These are phyloP conservation scores for Penicillium sp. DNA, from an alignment of 2,329 filamentous ascomycete genomes.

Conservation along the genomic window DNA sequence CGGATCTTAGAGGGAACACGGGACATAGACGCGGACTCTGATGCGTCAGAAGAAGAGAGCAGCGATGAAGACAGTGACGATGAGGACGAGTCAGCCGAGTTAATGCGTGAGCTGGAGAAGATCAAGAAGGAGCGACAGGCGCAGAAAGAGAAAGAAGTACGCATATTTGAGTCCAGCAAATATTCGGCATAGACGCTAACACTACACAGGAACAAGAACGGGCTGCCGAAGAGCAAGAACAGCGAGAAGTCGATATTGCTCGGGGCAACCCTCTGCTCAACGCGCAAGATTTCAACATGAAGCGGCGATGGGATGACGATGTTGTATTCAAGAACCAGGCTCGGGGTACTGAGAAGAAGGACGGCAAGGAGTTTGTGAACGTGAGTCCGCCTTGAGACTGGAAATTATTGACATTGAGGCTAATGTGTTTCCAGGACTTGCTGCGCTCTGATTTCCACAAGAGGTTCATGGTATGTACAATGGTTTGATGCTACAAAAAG, in stretches of 20 bases:
- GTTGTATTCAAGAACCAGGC: slow-evolving; percentile 99
- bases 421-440: slow-evolving; percentile 59
- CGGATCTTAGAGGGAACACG: slow-evolving; percentile 82
- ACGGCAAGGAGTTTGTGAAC: slow-evolving; percentile 95
- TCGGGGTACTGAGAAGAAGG: slow-evolving; percentile 85
- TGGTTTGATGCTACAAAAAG: neutral
- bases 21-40: slow-evolving; percentile 79
- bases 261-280: slow-evolving; percentile 90
- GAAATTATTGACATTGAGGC: slow-evolving; percentile 1
- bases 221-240: slow-evolving; percentile 74
- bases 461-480: slow-evolving; percentile 71
- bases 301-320: slow-evolving; percentile 88
- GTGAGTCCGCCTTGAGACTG: slow-evolving; percentile 46
- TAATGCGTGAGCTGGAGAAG: slow-evolving; percentile 90
- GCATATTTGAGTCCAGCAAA: slow-evolving; percentile 1
- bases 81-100: slow-evolving; percentile 77
- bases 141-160: slow-evolving; percentile 68
- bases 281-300: slow-evolving; percentile 80
- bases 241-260: slow-evolving; percentile 82
- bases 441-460: slow-evolving; percentile 95
- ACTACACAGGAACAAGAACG: slow-evolving; percentile 65
- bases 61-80: slow-evolving; percentile 64
- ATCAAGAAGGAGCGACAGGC: slow-evolving; percentile 83
- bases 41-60: slow-evolving; percentile 57
- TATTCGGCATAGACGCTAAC: slow-evolving; percentile 12